Percentiles rank a stretch among this genome's conserved stretches.
Conservation (phyloP, 306 rosid species). For the Purshia tridentata region DNA sequence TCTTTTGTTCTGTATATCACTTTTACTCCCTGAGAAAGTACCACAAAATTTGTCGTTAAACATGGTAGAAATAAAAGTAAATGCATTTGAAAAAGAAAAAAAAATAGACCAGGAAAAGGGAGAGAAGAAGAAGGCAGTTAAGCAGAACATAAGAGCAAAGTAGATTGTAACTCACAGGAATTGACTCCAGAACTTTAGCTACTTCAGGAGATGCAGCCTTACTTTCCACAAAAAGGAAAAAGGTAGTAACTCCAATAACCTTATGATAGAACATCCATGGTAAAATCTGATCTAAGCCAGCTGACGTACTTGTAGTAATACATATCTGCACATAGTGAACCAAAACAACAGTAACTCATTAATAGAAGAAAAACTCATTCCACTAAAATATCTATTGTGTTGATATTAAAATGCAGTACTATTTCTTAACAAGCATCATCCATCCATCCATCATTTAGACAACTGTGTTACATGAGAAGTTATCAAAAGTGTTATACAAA, state of each 20-base stretch:
- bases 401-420: neutral
- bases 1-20: conserved; percentile 85
- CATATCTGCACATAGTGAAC: conserved; percentile 56
- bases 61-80: conserved; percentile 11
- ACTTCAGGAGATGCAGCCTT: conserved; percentile 88
- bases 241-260: conserved; percentile 77
- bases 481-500: neutral
- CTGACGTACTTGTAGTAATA: conserved; percentile 83
- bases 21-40: conserved; percentile 75
- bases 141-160: neutral
- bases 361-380: neutral
- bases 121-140: conserved; percentile 11
- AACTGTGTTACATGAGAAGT: neutral
- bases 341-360: conserved; percentile 11
- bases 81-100: conserved; percentile 1
- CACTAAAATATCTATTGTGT: neutral
- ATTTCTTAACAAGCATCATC: neutral
- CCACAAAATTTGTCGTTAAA: conserved; percentile 10
- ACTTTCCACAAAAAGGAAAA: conserved; percentile 91
- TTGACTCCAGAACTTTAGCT: conserved; percentile 72
- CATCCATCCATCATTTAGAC: neutral
- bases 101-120: neutral
- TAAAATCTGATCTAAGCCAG: conserved; percentile 91
- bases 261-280: conserved; percentile 99
- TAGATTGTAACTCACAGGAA: conserved; percentile 64